Evolutionary conservation across 1,139 yeast genomes (phyloP), one percentile per base, ranked within the genome.

Genomic region (Wickerhamomyces sp.): DNA sequence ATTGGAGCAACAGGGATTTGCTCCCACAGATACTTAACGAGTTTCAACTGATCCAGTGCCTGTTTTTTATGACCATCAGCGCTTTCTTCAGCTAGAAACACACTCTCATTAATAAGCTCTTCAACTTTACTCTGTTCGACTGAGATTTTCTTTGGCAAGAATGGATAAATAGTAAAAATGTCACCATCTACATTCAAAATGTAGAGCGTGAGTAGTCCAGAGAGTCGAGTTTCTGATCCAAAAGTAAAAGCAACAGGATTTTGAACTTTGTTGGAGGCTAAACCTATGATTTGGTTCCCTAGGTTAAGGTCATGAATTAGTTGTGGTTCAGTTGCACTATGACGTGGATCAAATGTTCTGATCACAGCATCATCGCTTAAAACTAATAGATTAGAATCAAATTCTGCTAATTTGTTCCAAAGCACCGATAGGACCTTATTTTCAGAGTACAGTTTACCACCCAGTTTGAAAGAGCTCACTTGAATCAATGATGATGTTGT

Each of bases 81-180:
- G 15, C 51, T 37, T 5, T 47, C 36, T 23, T 59, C 55, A 21
- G 59, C 51, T 26, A 54, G 41, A 6, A 59, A 50, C 11, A 57
- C 59, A 6, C 74, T 66, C 37, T 65, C 63, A 42, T 72, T 69
- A 37, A 74, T 59, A 7, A 71, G 46, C 4, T 46, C 53, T 18
- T 59, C 62, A 7, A 67, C 42, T 46, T 64, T 62, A 0, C 47
- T 41, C 31, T 52, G 47, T 0, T 65, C 37, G 13, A 71, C 56
- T 1, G 61, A 52, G 18, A 72, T 51, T 16, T 39, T 13, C 11
- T 54, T 44, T 0, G 85, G 82, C 18, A 71, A 49, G 51, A 75
- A 75, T 10, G 86, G 86, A 40, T 69, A 72, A 3, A 78, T 55
- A 1, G 70, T 63, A 45, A 64, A 76, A 1, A 79, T 42, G 42